Conservation (phyloP, 345 rosid species). For the Corchorus olitorius region DNA sequence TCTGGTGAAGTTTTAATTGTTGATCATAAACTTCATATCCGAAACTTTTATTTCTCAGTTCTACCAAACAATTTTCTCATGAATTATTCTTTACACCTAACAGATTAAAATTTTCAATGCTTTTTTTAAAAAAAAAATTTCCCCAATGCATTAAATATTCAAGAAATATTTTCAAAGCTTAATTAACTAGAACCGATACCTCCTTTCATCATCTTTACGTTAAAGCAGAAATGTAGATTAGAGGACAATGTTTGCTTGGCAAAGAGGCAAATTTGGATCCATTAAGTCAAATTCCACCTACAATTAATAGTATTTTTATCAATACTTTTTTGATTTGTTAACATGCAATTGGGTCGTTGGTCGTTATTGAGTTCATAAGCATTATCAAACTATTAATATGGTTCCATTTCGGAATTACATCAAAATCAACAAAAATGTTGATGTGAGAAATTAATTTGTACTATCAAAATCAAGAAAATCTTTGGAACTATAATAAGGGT, state of each 20-base stretch:
- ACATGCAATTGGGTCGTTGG: conserved; percentile 4
- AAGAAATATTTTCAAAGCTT: neutral
- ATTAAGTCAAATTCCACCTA: conserved; percentile 17
- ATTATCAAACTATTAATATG: neutral
- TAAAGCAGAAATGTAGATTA: conserved; percentile 11
- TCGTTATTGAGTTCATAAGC: neutral
- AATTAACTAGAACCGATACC: neutral
- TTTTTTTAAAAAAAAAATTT: neutral
- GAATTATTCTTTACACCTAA: conserved; percentile 1
- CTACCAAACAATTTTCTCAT: neutral
- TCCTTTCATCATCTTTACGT: conserved; percentile 26
- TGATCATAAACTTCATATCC: conserved; percentile 2
- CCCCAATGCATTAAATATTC: neutral
- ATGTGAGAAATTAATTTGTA: neutral
- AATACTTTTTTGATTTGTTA: neutral
- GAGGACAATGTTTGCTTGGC: conserved; percentile 23
- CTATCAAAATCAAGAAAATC: neutral
- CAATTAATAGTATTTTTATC: neutral
- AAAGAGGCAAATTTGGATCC: conserved; percentile 21
- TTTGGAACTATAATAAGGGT: no score
- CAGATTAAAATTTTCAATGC: neutral
- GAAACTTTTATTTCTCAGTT: conserved; percentile 7
- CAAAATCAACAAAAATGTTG: neutral
- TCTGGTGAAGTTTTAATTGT: neutral
- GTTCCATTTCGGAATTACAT: neutral